These are phyloP conservation scores for Acanthamoeba triangularis DNA, from an alignment of 208 protist species.

Conservation along the genomic window DNA sequence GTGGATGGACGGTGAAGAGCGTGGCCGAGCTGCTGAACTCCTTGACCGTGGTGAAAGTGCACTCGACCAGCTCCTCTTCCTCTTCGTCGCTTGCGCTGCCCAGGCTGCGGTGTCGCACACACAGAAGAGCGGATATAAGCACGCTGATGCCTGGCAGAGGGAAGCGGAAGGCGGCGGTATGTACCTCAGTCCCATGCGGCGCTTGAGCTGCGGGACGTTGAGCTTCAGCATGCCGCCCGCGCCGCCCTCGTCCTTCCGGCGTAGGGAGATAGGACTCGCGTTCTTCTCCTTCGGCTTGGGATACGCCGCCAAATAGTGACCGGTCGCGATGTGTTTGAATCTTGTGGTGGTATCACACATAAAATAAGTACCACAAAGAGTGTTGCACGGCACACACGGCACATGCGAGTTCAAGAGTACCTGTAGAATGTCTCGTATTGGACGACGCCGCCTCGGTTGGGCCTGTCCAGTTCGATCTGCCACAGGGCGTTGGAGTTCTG, in stretches of 20 bases:
- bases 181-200: not conserved
- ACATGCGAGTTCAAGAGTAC: not conserved
- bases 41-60: slow-evolving; percentile 24
- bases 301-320: not conserved
- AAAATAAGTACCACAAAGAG: too few species aligned
- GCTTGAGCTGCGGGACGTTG: not conserved
- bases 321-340: slow-evolving; percentile 60
- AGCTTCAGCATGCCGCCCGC: not conserved
- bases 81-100: slow-evolving; percentile 42
- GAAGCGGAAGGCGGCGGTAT: not conserved
- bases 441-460: slow-evolving; percentile 12
- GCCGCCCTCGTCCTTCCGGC: not conserved
- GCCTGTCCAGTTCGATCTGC: slow-evolving; percentile 53
- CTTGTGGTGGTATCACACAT: not conserved
- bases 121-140: not conserved
- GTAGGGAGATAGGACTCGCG: not conserved
- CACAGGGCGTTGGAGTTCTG: slow-evolving; percentile 58
- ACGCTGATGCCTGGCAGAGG: not conserved
- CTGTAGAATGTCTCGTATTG: not conserved
- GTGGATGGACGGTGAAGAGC: slow-evolving; percentile 44
- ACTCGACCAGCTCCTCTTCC: slow-evolving; percentile 33
- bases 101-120: not conserved
- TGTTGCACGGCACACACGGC: too few species aligned
- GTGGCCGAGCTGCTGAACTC: slow-evolving; percentile 34
- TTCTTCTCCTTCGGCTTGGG: slow-evolving; percentile 44